These are phyloP conservation scores for Agroathelia rolfsii DNA, from an alignment of 1,284 basidiomycete genomes.

Conservation along the genomic window DNA sequence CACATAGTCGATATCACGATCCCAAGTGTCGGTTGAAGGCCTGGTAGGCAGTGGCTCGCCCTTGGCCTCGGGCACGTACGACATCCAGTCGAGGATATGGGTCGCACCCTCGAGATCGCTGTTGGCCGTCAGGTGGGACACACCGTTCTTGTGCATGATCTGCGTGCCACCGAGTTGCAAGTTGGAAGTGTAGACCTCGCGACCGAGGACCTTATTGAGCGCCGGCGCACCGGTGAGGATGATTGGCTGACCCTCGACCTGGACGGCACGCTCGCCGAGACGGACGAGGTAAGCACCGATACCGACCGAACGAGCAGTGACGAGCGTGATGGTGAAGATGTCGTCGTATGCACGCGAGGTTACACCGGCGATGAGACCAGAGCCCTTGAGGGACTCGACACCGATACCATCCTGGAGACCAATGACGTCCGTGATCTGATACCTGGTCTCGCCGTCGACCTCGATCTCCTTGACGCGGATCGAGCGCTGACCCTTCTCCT, in stretches of 20 bases:
- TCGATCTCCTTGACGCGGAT: constrained; percentile 82
- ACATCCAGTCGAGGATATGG: constrained; percentile 91
- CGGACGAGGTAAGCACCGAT: constrained; percentile 99
- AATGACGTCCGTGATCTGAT: constrained; percentile 95
- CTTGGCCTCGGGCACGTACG: constrained; percentile 82
- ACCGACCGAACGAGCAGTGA: constrained; percentile 97
- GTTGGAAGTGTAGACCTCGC: constrained; percentile 98
- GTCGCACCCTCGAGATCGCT: constrained; percentile 93
- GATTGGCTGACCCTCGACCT: constrained; percentile 98
- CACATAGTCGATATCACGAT: constrained; percentile 84
- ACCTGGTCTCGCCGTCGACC: constrained; percentile 77
- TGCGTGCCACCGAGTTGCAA: constrained; percentile 97
- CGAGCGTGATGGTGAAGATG: constrained; percentile 98
- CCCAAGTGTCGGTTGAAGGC: constrained; percentile 72
- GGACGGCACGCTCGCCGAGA: constrained; percentile 94
- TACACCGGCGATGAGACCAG: constrained; percentile 97
- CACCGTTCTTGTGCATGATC: constrained; percentile 99
- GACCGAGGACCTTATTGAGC: constrained; percentile 97
- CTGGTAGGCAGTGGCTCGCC: constrained; percentile 73
- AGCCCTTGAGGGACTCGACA: constrained; percentile 93
- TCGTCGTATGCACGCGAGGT: constrained; percentile 98
- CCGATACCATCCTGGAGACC: constrained; percentile 96
- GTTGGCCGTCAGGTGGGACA: constrained; percentile 90
- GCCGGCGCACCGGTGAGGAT: constrained; percentile 97
- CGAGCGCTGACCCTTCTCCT: constrained; percentile 70